Evolutionary conservation across 345 rosid species (phyloP), one percentile per base, ranked within the genome.

Genomic region (Lepidium aucheri): DNA sequence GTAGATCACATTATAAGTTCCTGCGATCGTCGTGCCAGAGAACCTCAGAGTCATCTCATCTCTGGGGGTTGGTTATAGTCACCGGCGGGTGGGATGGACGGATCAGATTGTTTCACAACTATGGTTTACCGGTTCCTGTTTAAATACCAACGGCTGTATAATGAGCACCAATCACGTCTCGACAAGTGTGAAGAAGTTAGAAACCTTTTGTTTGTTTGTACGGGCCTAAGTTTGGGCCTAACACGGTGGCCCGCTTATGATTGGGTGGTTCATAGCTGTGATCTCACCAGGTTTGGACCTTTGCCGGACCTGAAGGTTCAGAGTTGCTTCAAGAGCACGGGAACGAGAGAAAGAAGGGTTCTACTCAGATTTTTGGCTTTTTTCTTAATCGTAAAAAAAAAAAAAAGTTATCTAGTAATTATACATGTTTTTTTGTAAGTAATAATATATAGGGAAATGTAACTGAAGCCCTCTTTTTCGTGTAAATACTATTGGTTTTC

Each of bases 51-150:
- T 44, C 73, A 40, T 88, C 86, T 65, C 96, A 90, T 53, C 81
- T 86, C 0, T 94, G 99, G 97, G 96, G 92, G 45, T 77, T 94
- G 17, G 99, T 94, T 53, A 84, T 94, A 12, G 92, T 90, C 75
- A 90, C 97, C 0, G 97, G 95, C 4, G 96, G 99, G 9, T 83
- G 85, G 85, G 97, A 94, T 71, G 99, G 99, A 67, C 81, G 90
- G 55, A 94, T 94, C 53, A 81, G 86, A 76, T 84, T 95, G 13
- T 94, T 88, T 80, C 90, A 82, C 70, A 94, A 90, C 79, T 88
- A 94, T 49, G 99, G 99, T 6, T 77, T 90, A 34, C 99, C 97
- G 1, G 88, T 82, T 28, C 69, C 83, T 2, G 79, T 65, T 42
- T 90, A 83, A 92, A 60, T 38, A 46, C 47, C 40, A 22, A 53